Base-by-base conservation (phyloP, 2,329 filamentous ascomycete species). In the Diaporthe sp. region DNA sequence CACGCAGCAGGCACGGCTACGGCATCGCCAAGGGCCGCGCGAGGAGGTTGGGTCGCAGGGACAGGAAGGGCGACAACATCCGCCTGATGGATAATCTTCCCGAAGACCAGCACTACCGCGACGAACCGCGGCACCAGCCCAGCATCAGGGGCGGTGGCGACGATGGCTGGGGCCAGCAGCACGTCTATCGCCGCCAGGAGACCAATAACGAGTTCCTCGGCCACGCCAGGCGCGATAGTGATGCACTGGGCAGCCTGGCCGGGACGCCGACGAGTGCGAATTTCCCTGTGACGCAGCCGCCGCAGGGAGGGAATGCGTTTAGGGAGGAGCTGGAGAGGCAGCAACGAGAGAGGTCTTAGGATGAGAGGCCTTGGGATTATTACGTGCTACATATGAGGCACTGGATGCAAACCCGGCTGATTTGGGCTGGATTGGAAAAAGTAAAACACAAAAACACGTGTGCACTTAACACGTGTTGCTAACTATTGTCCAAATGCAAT, bases 271-370 rank as follows among this genome's bases (percentile, higher is more conserved):
- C 85, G 2, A 83, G 86, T 44, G 83, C 85, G 79, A 81, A 85
- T 25, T 84, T 85, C 74, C 78, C 81, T 53, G 81, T 79, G 22
- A 80, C 79, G 17, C 82, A 83, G 10, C 53, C 79, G 15, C 80
- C 79, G 13, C 82, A 82, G 9, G 78, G 80, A 42, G 77, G 78
- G 6, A 90, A 90, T 71, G 81, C 83, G 8, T 90, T 90, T 80
- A 83, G 87, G 1, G 87, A 89, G 6, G 88, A 90, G 82, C 74
- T 90, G 77, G 82, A 79, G 75, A 85, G 88, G 78, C 88, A 90
- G 81, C 80, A 87, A 15, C 77, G 82, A 49, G 84, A 86, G 79
- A 84, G 86, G 62, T 76, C 46, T 4, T 67, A 49, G 44, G 42
- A 12, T 15, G 4, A 1, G 6, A 22, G 8, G 12, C 6, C 44